These are phyloP conservation scores for Evernia prunastri DNA, from an alignment of 495 filamentous ascomycete species.

Conservation along the genomic window DNA sequence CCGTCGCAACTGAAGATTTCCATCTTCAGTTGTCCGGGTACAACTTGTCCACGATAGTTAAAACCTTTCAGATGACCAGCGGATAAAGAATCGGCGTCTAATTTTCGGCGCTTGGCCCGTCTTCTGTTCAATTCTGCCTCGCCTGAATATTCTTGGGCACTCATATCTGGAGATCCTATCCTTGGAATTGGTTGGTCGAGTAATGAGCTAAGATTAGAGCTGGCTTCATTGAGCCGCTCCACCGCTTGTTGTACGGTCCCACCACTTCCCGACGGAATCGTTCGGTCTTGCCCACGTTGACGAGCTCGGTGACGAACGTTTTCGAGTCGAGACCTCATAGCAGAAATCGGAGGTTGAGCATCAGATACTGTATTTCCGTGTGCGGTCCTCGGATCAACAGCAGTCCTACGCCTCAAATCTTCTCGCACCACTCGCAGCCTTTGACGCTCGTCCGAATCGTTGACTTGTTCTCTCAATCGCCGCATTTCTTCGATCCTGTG, in stretches of 20 bases:
- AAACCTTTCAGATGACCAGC: slow-evolving; percentile 50
- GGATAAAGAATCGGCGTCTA: slow-evolving; percentile 54
- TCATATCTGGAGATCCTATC: slow-evolving; percentile 35
- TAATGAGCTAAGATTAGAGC: slow-evolving; percentile 41
- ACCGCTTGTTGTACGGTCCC: slow-evolving; percentile 27
- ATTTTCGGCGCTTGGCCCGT: slow-evolving; percentile 64
- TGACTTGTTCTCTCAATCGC: slow-evolving; percentile 12
- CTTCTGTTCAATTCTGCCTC: slow-evolving; percentile 39
- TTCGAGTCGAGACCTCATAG: slow-evolving; percentile 20
- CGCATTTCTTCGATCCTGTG: slow-evolving; percentile 10
- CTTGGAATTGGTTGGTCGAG: slow-evolving; percentile 42
- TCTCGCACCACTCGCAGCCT: slow-evolving; percentile 15
- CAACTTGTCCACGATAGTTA: slow-evolving; percentile 77
- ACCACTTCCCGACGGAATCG: slow-evolving; percentile 20
- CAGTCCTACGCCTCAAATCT: slow-evolving; percentile 13
- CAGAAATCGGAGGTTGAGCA: slow-evolving; percentile 23
- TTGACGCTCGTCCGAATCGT: slow-evolving; percentile 15
- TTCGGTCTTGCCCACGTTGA: slow-evolving; percentile 23
- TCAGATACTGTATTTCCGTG: slow-evolving; percentile 1
- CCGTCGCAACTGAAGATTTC: slow-evolving; percentile 86
- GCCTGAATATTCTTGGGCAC: slow-evolving; percentile 34
- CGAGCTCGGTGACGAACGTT: slow-evolving; percentile 10
- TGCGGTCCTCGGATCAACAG: slow-evolving; percentile 3
- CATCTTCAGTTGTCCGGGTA: slow-evolving; percentile 72
- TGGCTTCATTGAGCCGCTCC: slow-evolving; percentile 37